Evolutionary conservation across 139 green algal genomes (phyloP).

Genomic region (Chlorella sorokiniana): DNA sequence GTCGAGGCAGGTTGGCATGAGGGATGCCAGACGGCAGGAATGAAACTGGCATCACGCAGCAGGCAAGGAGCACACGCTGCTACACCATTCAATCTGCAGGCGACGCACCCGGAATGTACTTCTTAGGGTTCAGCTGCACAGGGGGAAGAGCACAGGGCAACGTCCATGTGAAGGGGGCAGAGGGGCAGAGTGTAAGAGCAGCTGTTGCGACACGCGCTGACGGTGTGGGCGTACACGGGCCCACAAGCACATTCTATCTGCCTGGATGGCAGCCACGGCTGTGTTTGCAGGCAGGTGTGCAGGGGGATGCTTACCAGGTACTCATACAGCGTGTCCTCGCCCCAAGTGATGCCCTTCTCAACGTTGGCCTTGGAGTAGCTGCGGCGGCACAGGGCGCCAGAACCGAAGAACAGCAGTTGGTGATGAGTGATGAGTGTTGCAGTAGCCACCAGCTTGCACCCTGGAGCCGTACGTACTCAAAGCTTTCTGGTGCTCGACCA

Average conservation of each 20-base stretch:
- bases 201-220: no score
- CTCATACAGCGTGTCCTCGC: constrained; percentile 91
- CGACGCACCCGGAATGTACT: constrained; percentile 84
- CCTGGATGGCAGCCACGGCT: no score
- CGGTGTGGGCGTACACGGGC: no score
- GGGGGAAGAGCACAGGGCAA: no score
- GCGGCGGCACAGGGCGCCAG: background rate
- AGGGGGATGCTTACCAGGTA: no score
- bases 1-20: background rate
- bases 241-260: no score
- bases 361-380: constrained; percentile 98
- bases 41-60: background rate
- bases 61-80: background rate
- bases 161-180: no score
- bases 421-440: background rate
- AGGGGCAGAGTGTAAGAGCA: no score
- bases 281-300: no score
- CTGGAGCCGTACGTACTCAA: background rate
- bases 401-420: no score
- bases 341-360: constrained; percentile 88
- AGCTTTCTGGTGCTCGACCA: no score
- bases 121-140: constrained; percentile 97
- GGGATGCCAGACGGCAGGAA: background rate
- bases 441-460: background rate
- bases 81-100: background rate